Conservation (phyloP, 192 early-diverging fungal species). For the Coemansia sp. region DNA sequence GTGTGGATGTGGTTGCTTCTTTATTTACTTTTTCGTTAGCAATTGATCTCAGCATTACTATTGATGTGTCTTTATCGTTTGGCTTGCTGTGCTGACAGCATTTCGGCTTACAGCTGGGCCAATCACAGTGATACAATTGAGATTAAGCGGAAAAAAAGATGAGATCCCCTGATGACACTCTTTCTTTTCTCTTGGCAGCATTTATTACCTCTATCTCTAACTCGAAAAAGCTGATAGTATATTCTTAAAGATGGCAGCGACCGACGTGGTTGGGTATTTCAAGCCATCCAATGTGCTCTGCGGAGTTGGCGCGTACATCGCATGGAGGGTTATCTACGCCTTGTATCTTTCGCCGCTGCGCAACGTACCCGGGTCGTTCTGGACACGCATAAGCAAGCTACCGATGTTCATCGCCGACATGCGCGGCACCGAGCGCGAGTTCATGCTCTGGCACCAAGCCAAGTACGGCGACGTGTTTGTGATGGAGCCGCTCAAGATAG, state of each 20-base stretch:
- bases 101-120: not conserved
- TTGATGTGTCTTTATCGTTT: not conserved
- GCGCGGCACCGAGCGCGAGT: slow-evolving; percentile 35
- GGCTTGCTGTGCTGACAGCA: not conserved
- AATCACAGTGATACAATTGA: not conserved
- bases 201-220: slow-evolving; percentile 1
- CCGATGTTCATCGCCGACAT: slow-evolving; percentile 34
- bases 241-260: not conserved
- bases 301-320: slow-evolving; percentile 28
- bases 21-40: not conserved
- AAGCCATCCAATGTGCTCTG: slow-evolving; percentile 18
- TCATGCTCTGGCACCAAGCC: slow-evolving; percentile 25
- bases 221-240: not conserved
- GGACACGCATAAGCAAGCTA: slow-evolving; percentile 37
- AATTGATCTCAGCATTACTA: not conserved
- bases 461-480: slow-evolving; percentile 49
- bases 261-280: not conserved
- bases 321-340: slow-evolving; percentile 28
- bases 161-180: not conserved
- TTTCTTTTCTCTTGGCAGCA: not conserved
- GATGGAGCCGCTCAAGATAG: slow-evolving; percentile 34
- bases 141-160: not conserved
- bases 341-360: slow-evolving; percentile 42
- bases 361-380: slow-evolving; percentile 43
- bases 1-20: slow-evolving; percentile 25